A percentile compares a stretch with the other conserved stretches of the same genome.
These are phyloP conservation scores for Exophiala sp. DNA, from an alignment of 2,329 filamentous ascomycete species.

Conservation along the genomic window DNA sequence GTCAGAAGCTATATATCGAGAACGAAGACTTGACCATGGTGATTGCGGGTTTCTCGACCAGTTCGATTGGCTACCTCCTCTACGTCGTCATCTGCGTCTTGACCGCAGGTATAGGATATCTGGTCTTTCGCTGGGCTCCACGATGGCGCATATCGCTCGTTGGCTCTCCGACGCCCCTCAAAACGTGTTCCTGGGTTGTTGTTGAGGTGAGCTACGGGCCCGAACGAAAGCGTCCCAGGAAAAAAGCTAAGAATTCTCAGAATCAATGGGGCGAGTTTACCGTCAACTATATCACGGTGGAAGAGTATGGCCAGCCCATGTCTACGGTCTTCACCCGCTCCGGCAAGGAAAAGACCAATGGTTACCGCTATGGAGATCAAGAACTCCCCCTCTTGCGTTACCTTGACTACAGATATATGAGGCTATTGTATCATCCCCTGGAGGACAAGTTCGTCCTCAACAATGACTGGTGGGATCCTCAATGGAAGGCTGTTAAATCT, in stretches of 20 bases:
- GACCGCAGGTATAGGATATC: conserved; percentile 74
- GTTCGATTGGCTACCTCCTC: conserved; percentile 60
- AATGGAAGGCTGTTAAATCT: conserved; percentile 73
- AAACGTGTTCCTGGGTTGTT: conserved; percentile 83
- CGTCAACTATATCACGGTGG: conserved; percentile 64
- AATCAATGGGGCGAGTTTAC: conserved; percentile 95
- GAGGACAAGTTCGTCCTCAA: conserved; percentile 85
- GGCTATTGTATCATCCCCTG: conserved; percentile 83
- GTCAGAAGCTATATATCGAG: conserved; percentile 87
- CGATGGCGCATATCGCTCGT: conserved; percentile 76
- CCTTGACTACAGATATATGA: conserved; percentile 89
- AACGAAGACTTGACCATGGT: conserved; percentile 94
- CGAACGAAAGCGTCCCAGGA: conserved; percentile 21
- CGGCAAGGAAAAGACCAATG: conserved; percentile 57
- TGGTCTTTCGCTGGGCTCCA: conserved; percentile 86
- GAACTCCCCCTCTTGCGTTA: conserved; percentile 70
- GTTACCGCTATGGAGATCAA: conserved; percentile 71
- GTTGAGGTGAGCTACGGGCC: conserved; percentile 62
- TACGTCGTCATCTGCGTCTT: conserved; percentile 69
- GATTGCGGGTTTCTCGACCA: conserved; percentile 85
- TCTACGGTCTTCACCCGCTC: conserved; percentile 55
- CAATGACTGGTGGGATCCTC: conserved; percentile 89
- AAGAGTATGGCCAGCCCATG: conserved; percentile 59
- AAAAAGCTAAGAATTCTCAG: conserved; percentile 41
- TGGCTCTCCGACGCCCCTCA: conserved; percentile 65